These are phyloP conservation scores for Cladosporium oxysporum DNA, from an alignment of 2,329 filamentous ascomycete genomes.

Conservation along the genomic window DNA sequence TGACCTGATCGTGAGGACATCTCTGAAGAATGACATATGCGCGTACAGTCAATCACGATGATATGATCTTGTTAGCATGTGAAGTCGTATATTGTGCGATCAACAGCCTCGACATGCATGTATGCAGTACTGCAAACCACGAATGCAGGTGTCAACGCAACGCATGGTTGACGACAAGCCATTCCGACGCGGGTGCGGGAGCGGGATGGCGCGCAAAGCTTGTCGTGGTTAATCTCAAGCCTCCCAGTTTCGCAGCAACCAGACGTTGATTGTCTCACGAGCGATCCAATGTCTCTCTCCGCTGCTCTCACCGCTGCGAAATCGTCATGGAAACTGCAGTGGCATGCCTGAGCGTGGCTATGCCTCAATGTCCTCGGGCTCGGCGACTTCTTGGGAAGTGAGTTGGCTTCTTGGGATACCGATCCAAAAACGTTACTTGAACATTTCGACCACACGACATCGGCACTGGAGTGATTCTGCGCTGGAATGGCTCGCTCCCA, in stretches of 20 bases:
- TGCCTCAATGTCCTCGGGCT: constrained; percentile 5
- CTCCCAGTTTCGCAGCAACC: constrained; percentile 19
- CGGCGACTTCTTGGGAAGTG: not conserved
- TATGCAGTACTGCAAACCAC: constrained; percentile 6
- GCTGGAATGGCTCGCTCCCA: not conserved
- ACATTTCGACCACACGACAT: not conserved
- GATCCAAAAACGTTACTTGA: not conserved
- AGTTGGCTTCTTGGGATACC: not conserved
- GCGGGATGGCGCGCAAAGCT: constrained; percentile 17
- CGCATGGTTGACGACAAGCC: constrained; percentile 4
- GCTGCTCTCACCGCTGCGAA: constrained; percentile 5
- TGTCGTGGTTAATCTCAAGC: constrained; percentile 11
- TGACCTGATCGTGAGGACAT: not conserved
- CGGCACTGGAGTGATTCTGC: not conserved
- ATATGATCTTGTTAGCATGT: no score
- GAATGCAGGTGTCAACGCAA: not conserved
- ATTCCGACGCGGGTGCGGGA: not conserved
- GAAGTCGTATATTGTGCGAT: not conserved
- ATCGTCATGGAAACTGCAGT: constrained; percentile 19
- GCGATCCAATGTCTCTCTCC: not conserved
- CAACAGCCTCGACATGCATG: not conserved
- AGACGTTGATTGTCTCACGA: constrained; percentile 12
- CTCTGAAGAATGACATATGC: not conserved
- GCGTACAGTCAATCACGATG: no score
- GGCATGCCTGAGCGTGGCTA: not conserved